Conservation (phyloP, 2,329 filamentous ascomycete genomes). For the Rachicladosporium sp. region DNA sequence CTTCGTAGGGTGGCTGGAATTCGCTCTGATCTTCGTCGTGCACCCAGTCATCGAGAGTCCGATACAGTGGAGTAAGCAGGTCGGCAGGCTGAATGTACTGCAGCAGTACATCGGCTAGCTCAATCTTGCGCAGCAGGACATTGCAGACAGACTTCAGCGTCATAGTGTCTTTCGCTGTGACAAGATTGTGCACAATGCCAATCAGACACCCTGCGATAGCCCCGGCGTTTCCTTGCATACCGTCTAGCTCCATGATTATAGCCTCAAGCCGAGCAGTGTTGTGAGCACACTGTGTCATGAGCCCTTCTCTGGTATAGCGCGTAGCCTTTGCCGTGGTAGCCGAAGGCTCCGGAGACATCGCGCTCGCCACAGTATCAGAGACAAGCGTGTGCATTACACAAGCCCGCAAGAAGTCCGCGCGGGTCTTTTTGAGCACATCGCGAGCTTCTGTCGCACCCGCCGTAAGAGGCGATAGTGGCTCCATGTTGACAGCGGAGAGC, state of each 20-base stretch:
- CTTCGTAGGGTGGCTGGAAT: slow-evolving; percentile 75
- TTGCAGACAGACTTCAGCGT: slow-evolving; percentile 64
- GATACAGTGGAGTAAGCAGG: slow-evolving; percentile 62
- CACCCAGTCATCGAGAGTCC: slow-evolving; percentile 63
- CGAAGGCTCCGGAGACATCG: slow-evolving; percentile 67
- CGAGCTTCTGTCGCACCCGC: slow-evolving; percentile 43
- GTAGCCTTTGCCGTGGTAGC: slow-evolving; percentile 62
- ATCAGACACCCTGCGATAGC: slow-evolving; percentile 62
- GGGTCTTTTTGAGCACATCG: slow-evolving; percentile 52
- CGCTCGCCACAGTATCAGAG: slow-evolving; percentile 62
- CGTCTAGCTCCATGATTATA: slow-evolving; percentile 70
- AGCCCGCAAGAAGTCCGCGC: slow-evolving; percentile 76
- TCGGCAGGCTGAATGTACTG: slow-evolving; percentile 59
- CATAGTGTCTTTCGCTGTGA: slow-evolving; percentile 64
- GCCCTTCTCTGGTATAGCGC: slow-evolving; percentile 62
- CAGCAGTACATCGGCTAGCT: slow-evolving; percentile 61
- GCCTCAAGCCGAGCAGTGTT: slow-evolving; percentile 65
- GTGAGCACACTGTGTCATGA: slow-evolving; percentile 65
- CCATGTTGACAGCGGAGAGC: slow-evolving; percentile 51
- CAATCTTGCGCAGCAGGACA: slow-evolving; percentile 58
- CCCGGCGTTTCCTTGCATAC: slow-evolving; percentile 82
- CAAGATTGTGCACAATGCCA: slow-evolving; percentile 45
- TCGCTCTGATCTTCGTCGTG: slow-evolving; percentile 74
- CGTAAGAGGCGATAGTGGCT: slow-evolving; percentile 52
- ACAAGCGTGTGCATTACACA: slow-evolving; percentile 84